Evolutionary conservation across 2,329 filamentous ascomycete species (phyloP).

Genomic region (Byssoonygena ceratinophila): DNA sequence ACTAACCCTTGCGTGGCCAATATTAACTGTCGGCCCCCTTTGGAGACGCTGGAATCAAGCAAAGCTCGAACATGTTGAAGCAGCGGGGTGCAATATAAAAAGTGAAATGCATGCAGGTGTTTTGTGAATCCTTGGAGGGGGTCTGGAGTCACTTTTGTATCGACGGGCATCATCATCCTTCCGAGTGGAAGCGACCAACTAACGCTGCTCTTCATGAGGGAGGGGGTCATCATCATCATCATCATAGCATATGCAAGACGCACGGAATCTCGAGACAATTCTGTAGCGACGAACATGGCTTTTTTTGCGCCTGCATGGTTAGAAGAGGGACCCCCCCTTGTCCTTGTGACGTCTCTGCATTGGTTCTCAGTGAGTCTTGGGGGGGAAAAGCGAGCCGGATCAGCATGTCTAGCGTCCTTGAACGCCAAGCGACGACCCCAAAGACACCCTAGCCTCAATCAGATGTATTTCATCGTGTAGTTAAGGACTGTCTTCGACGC

Average conservation of each 20-base stretch:
- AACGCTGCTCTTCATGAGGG: slow-evolving; percentile 1
- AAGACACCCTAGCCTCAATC: neutral
- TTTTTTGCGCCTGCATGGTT: neutral
- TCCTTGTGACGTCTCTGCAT: slow-evolving; percentile 6
- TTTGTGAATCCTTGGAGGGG: neutral
- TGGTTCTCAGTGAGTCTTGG: no score
- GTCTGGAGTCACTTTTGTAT: neutral
- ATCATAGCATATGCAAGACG: neutral
- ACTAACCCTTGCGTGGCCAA: neutral
- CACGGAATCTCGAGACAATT: slow-evolving; percentile 2
- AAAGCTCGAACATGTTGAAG: neutral
- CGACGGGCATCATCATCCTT: neutral
- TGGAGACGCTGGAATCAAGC: slow-evolving; percentile 3
- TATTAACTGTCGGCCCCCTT: slow-evolving; percentile 4
- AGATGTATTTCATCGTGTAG: slow-evolving; percentile 2
- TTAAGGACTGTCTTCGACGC: no score
- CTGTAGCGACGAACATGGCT: neutral
- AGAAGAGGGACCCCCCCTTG: neutral
- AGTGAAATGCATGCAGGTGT: neutral
- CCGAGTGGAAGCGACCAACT: slow-evolving; percentile 7
- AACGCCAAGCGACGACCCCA: neutral
- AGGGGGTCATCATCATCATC: neutral
- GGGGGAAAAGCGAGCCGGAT: no score
- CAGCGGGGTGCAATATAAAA: slow-evolving; percentile 3
- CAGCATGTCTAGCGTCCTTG: slow-evolving; percentile 1